These are phyloP conservation scores for Dictyostelium purpureum DNA, from an alignment of 78 protist species.

Conservation along the genomic window DNA sequence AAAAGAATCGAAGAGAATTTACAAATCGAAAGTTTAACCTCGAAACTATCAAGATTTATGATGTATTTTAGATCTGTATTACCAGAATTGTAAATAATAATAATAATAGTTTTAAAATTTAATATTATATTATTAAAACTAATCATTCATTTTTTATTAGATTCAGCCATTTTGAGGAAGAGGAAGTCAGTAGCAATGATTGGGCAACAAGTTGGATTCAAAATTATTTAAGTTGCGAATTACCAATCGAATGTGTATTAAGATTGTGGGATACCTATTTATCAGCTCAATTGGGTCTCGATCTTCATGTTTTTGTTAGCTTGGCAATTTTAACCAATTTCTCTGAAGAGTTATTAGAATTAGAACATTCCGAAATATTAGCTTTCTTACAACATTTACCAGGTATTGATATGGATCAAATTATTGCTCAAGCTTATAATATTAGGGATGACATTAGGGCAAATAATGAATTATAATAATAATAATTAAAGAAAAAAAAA, in stretches of 20 bases:
- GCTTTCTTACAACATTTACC: slow-evolving; percentile 79
- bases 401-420: slow-evolving; percentile 83
- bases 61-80: slow-evolving; percentile 72
- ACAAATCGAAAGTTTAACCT: slow-evolving; percentile 32
- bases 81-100: slow-evolving; percentile 71
- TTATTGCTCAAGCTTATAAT: slow-evolving; percentile 78
- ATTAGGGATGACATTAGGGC: slow-evolving; percentile 78
- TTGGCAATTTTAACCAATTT: slow-evolving; percentile 71
- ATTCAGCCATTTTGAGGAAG: slow-evolving; percentile 82
- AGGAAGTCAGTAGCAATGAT: slow-evolving; percentile 77
- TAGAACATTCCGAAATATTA: slow-evolving; percentile 75
- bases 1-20: slow-evolving; percentile 78
- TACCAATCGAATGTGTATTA: slow-evolving; percentile 79
- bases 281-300: slow-evolving; percentile 65
- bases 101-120: not conserved
- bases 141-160: not conserved
- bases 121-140: not conserved
- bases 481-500: not conserved
- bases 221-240: slow-evolving; percentile 54
- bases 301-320: slow-evolving; percentile 75
- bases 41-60: slow-evolving; percentile 74
- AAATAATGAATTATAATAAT: slow-evolving; percentile 60
- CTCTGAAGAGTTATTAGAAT: slow-evolving; percentile 72
- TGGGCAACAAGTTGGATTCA: slow-evolving; percentile 82
- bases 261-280: slow-evolving; percentile 84